Evolutionary conservation across 2,329 filamentous ascomycete genomes (phyloP), one percentile per base, ranked within the genome.

Genomic region (Coccinonectria pachysandricola): DNA sequence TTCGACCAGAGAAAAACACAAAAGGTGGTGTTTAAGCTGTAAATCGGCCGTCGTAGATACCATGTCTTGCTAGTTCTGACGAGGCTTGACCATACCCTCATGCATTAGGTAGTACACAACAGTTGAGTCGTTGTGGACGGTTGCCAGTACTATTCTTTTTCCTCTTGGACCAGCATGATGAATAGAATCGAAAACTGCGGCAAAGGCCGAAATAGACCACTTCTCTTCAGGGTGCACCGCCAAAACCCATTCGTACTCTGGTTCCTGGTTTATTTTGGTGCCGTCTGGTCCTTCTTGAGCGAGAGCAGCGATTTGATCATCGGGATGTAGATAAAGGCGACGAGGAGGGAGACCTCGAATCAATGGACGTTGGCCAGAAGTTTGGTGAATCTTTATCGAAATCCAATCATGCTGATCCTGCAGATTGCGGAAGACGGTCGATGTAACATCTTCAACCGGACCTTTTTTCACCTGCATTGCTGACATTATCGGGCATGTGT

Each of bases 81-180:
- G 66, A 13, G 83, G 83, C 60, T 88, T 91, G 27, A 88, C 80
- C 37, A 87, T 75, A n/a, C 82, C 83, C 52, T 88, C 81, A 45
- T 88, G 82, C 51, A 88, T 72, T 36, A 87, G 68, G 49, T 91
- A 91, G 56, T 88, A 91, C 20, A 84, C 79, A 11, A 91, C 68
- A 0, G 83, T 88, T 38, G 82, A 87, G 54, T 91, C 83, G 43
- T 80, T 74, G 48, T 85, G 78, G 24, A 85, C 60, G 3, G 78
- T 80, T 10, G 79, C 81, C 26, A 91, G 60, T n/a, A 88, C 49
- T 8, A 87, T 52, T 34, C 82, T 65, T 60, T 87, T 88, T 24
- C 61, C 60, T 11, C 69, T 60, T 54, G 64, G 21, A 52, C 50
- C 20, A 51, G 55, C 30, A 52, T 59, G 60, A 10, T 56, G 40